phyloP scores from a whole-genome alignment of 2,329 filamentous ascomycete species.

The Colletotrichum aenigma region DNA sequence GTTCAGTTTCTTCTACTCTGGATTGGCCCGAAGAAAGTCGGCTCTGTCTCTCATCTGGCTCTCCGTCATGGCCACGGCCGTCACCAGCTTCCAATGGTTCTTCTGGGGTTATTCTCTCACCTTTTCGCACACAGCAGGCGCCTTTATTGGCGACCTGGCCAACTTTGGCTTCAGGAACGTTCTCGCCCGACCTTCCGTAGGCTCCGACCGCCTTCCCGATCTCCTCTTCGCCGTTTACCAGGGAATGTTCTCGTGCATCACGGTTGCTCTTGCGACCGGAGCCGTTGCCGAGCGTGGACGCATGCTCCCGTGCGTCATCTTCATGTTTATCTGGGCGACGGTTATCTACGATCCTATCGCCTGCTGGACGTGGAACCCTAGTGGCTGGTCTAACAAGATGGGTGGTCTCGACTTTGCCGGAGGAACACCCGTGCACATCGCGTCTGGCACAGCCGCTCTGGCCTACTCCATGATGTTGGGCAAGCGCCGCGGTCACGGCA shows the following conservation, averaged over 20 bases:
- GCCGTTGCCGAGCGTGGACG: conserved; percentile 86
- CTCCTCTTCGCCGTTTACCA: conserved; percentile 86
- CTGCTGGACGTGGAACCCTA: conserved; percentile 92
- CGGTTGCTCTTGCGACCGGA: conserved; percentile 82
- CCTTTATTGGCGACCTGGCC: conserved; percentile 77
- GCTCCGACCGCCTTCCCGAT: conserved; percentile 76
- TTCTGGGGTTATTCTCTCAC: conserved; percentile 88
- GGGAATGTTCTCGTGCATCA: conserved; percentile 88
- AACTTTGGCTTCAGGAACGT: conserved; percentile 84
- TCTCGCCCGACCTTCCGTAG: conserved; percentile 76
- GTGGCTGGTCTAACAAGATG: conserved; percentile 79
- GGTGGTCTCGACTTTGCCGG: conserved; percentile 89
- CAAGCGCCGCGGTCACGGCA: conserved; percentile 83
- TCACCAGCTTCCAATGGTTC: conserved; percentile 93
- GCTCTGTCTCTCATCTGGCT: conserved; percentile 91
- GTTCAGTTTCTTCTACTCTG: conserved; percentile 84
- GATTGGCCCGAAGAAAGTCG: conserved; percentile 86
- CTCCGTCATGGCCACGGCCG: conserved; percentile 82
- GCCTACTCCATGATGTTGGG: conserved; percentile 93
- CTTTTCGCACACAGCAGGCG: conserved; percentile 78
- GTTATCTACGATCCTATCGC: conserved; percentile 91
- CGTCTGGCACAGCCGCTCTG: conserved; percentile 81
- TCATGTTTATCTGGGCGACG: conserved; percentile 93
- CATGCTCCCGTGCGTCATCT: conserved; percentile 86
- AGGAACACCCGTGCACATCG: conserved; percentile 88